Base-by-base conservation (phyloP, 495 filamentous ascomycete species). In the Penicillium psychrofluorescens region DNA sequence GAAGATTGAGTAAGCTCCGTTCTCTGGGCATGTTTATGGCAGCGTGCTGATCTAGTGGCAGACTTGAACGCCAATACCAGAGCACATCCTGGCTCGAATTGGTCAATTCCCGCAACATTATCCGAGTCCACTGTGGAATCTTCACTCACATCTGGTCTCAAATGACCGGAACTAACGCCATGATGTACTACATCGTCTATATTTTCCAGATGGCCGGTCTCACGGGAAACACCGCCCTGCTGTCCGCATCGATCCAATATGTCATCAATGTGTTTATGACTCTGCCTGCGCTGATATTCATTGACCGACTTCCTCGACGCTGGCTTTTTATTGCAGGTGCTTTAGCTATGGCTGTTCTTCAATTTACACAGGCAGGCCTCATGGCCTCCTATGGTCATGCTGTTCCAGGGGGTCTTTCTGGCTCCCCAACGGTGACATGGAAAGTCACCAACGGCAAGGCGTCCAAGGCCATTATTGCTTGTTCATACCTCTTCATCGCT, bases 91-190 rank as follows among this genome's bases (percentile, higher is more conserved):
- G 78, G 64, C 61, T 63, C 11, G 77, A 79, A 11, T 71, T 88
- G 1, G 58, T 74, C 10, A 71, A 78, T 49, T 81, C 78, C 8
- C 67, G 78, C 12, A 87, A 87, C 47, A 51, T 82, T 14, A 81
- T 80, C 67, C 78, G 86, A 22, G 78, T 86, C n/a, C 43, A 79
- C 32, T 70, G 87, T 10, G 85, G 83, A 8, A 80, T 89, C 70
- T 79, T 73, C 32, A 78, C 85, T 12, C 86, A 90, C 59, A 80
- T 86, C 71, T 88, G 85, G 86, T 80, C 73, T 8, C 78, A 90
- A 59, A 70, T 88, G 0, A 79, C 75, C 16, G 85, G 85, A 7
- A 86, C 86, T 73, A 90, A 90, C 54, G 77, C 86, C 39, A 87
- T 87, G 82, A 75, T 77, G 74, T 81, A 82, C 65, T 89, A 85